A percentile compares a stretch with the other conserved stretches of the same genome.
These are phyloP conservation scores for Oemleria cerasiformis DNA, from an alignment of 306 rosid species.

Conservation along the genomic window DNA sequence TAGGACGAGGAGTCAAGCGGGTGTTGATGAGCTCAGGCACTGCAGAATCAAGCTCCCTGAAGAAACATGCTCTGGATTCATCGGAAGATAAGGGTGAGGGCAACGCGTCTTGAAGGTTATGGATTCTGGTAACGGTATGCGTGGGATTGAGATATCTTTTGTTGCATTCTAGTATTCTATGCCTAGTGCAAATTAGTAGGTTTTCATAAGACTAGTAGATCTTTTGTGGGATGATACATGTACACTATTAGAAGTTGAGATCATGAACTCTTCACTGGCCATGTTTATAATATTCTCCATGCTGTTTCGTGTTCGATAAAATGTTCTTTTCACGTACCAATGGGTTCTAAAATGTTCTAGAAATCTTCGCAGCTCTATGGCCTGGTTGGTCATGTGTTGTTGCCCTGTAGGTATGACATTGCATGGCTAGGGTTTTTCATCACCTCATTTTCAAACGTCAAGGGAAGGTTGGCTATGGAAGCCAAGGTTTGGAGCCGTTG, in stretches of 20 bases:
- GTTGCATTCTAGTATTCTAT: constrained; percentile 1
- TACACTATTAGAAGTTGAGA: neutral
- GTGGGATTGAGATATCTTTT: neutral
- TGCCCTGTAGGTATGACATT: no score
- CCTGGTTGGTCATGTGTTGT: no score
- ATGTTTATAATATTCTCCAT: constrained; percentile 1
- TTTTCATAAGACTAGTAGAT: neutral
- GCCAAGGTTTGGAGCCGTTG: no score
- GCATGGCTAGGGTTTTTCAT: no score
- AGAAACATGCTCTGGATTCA: constrained; percentile 61
- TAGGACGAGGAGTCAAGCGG: constrained; percentile 97
- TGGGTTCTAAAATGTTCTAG: no score
- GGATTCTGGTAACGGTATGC: constrained; percentile 7
- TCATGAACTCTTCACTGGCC: neutral
- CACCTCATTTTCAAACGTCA: no score
- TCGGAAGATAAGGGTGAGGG: constrained; percentile 58
- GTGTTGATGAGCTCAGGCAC: constrained; percentile 39
- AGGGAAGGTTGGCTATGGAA: no score
- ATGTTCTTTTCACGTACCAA: neutral
- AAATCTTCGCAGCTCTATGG: no score
- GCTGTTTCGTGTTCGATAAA: neutral
- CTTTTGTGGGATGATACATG: neutral
- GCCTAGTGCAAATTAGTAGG: neutral
- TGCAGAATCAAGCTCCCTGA: constrained; percentile 45
- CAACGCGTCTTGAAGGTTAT: constrained; percentile 37